Conservation (phyloP, 2,329 filamentous ascomycete species). For the Fusarium buxicola region DNA sequence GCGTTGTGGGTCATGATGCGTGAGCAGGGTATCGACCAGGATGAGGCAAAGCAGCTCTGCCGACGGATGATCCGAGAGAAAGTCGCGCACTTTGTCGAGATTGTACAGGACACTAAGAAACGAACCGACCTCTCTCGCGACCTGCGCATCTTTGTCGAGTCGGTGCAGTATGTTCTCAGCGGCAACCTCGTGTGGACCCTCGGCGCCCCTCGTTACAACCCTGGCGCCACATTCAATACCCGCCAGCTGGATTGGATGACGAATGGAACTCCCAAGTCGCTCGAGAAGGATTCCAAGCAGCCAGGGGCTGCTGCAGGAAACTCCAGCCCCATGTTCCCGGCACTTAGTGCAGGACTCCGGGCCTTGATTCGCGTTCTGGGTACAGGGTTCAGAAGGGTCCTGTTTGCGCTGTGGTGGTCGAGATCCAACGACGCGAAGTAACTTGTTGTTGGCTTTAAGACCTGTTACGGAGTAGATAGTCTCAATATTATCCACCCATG, state of each 20-base stretch:
- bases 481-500: background rate
- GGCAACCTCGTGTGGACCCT: conserved; percentile 3
- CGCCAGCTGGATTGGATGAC: background rate
- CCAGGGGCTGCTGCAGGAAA: background rate
- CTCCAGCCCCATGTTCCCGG: background rate
- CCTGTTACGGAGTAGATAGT: background rate
- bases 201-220: background rate
- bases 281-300: background rate
- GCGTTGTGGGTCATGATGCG: conserved; percentile 1
- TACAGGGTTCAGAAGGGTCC: background rate
- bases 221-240: background rate
- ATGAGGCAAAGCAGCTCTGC: background rate
- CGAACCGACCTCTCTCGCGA: background rate
- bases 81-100: background rate
- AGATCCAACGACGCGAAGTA: background rate
- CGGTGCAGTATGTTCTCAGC: background rate
- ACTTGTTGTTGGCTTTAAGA: background rate
- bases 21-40: background rate
- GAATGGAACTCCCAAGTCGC: background rate
- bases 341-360: background rate
- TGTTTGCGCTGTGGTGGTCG: background rate
- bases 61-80: background rate
- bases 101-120: background rate
- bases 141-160: background rate
- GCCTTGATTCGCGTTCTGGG: background rate